Evolutionary conservation across 129 eudicot genomes (phyloP).

Genomic region (Flaveria sonorensis): DNA sequence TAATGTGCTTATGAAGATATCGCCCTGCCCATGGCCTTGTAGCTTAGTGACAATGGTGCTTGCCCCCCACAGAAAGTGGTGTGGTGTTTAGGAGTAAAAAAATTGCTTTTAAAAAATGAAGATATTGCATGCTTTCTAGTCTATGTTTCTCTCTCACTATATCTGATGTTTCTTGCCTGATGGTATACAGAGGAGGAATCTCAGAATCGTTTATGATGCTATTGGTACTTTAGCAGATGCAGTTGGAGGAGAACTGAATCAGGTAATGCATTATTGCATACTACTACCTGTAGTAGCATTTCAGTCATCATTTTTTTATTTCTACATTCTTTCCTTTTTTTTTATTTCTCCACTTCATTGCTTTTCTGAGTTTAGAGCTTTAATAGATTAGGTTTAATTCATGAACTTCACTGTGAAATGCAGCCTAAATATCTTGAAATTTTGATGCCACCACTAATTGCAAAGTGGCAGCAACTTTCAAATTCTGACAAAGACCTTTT

Average conservation of each 20-base stretch:
- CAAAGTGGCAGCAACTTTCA: conserved; percentile 96
- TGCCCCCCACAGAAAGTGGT: too few relatives aligned
- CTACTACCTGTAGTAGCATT: background rate
- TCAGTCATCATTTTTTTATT: background rate
- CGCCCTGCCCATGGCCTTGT: too few relatives aligned
- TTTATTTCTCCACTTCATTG: background rate
- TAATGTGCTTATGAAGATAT: background rate
- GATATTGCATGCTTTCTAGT: background rate
- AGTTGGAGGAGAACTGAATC: conserved; percentile 89
- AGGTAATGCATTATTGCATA: conserved; percentile 47
- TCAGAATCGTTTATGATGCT: conserved; percentile 94
- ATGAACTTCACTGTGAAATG: conserved; percentile 27
- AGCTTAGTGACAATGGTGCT: background rate
- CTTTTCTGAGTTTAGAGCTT: background rate
- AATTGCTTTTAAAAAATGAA: conserved; percentile 5
- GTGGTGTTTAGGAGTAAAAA: too few relatives aligned
- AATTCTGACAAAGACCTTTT: conserved; percentile 86
- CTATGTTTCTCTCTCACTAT: background rate
- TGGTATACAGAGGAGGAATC: conserved; percentile 68
- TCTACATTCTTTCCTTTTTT: background rate
- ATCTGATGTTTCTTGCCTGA: conserved; percentile 1
- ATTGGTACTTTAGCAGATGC: conserved; percentile 98
- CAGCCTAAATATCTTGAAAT: conserved; percentile 90
- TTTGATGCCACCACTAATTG: conserved; percentile 93
- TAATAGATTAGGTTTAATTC: background rate